phyloP scores from a whole-genome alignment of 306 rosid species.

The Citrullus mucosospermus region DNA sequence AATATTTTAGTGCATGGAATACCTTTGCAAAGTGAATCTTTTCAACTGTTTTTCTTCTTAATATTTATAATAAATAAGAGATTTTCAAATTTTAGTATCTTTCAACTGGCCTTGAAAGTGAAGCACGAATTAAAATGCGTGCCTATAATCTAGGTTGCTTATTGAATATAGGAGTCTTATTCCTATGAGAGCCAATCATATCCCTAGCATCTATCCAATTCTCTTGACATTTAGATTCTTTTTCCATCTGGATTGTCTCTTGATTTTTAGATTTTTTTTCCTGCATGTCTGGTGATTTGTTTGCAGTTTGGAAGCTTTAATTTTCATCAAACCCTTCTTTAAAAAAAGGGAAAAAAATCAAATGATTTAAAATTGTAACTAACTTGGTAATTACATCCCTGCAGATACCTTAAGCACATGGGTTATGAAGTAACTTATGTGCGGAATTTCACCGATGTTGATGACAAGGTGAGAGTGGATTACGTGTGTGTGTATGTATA shows the following conservation, averaged over 20 bases:
- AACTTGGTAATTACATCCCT: conserved; percentile 11
- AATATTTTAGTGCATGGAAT: not conserved
- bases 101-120: not conserved
- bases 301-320: not conserved
- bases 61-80: not conserved
- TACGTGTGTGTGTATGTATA: not conserved
- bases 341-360: too few relatives aligned
- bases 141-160: not conserved
- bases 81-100: not conserved
- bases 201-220: not conserved
- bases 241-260: not conserved
- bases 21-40: not conserved
- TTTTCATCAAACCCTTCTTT: not conserved
- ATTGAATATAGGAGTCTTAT: not conserved
- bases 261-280: not conserved
- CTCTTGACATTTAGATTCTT: not conserved
- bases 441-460: conserved; percentile 94
- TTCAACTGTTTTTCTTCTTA: not conserved
- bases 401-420: conserved; percentile 61
- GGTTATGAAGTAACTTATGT: conserved; percentile 87
- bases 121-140: not conserved
- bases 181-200: not conserved
- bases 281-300: not conserved
- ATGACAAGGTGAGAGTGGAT: conserved; percentile 69
- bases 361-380: not conserved